A percentile compares a stretch with the other conserved stretches of the same genome.
These are phyloP conservation scores for Cornus florida DNA, from an alignment of 148 eudicot species.

Conservation along the genomic window DNA sequence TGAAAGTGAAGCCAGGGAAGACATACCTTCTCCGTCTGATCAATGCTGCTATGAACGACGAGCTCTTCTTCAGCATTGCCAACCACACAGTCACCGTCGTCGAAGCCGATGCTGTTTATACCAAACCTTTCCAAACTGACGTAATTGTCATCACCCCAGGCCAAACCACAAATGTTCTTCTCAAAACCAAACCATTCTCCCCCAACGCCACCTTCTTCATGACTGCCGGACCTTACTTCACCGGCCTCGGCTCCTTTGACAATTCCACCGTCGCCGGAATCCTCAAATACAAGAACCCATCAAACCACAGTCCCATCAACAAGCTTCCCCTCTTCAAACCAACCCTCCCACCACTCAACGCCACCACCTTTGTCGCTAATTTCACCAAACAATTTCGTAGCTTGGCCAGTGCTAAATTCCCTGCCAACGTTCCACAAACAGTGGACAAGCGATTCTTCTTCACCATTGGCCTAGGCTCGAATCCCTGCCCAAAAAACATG, in stretches of 20 bases:
- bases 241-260: constrained; percentile 14
- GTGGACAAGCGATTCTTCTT: constrained; percentile 15
- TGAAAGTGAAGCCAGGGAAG: constrained; percentile 13
- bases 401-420: constrained; percentile 13
- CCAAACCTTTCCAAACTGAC: constrained; percentile 3
- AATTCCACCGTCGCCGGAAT: constrained; percentile 14
- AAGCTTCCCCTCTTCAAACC: constrained; percentile 9
- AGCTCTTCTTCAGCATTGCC: constrained; percentile 17
- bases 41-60: constrained; percentile 11
- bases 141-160: constrained; percentile 1
- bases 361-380: not conserved
- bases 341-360: constrained; percentile 2
- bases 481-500: constrained; percentile 1
- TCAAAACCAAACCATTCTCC: constrained; percentile 5
- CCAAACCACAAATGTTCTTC: constrained; percentile 17
- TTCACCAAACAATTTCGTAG: not conserved
- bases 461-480: constrained; percentile 13
- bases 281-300: constrained; percentile 1
- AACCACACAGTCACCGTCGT: constrained; percentile 14
- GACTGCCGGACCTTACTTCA: constrained; percentile 12
- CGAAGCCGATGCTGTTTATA: constrained; percentile 4
- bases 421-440: constrained; percentile 16
- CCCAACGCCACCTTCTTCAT: constrained; percentile 13
- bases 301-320: not conserved
- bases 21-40: constrained; percentile 8